Conservation (phyloP, 2,329 filamentous ascomycete genomes). For the Triangularia verruculosa region DNA sequence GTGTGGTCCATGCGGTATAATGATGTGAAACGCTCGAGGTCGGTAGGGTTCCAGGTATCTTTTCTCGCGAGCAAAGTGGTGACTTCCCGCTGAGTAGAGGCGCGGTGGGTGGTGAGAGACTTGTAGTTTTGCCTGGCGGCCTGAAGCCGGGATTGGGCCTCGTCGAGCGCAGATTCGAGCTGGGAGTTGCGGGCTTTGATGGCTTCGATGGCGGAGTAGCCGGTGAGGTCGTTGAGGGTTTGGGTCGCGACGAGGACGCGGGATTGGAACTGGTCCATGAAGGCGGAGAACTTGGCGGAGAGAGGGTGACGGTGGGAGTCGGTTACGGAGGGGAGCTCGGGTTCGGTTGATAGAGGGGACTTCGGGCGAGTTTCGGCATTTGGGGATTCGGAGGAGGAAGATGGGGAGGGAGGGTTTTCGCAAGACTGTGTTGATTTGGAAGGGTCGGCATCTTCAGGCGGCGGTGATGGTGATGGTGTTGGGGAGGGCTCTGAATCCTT, state of each 20-base stretch:
- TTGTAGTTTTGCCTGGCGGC: slow-evolving; percentile 74
- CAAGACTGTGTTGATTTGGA: neutral
- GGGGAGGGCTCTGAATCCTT: neutral
- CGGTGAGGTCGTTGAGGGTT: slow-evolving; percentile 89
- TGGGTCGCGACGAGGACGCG: slow-evolving; percentile 83
- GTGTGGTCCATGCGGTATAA: slow-evolving; percentile 90
- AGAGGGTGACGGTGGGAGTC: slow-evolving; percentile 44
- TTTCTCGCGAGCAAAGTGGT: slow-evolving; percentile 92
- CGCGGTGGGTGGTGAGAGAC: slow-evolving; percentile 76
- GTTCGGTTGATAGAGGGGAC: slow-evolving; percentile 9
- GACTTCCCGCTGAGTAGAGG: slow-evolving; percentile 90
- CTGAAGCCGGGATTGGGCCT: slow-evolving; percentile 64
- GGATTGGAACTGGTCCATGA: slow-evolving; percentile 88
- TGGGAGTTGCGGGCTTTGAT: slow-evolving; percentile 75
- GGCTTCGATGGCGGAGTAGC: slow-evolving; percentile 85
- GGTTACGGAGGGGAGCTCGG: slow-evolving; percentile 43
- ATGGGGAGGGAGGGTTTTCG: slow-evolving; percentile 12
- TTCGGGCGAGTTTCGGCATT: neutral
- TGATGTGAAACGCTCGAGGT: slow-evolving; percentile 91
- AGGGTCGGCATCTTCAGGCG: neutral
- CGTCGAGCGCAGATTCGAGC: slow-evolving; percentile 58
- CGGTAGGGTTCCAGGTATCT: slow-evolving; percentile 80
- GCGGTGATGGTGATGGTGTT: neutral
- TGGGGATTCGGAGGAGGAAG: neutral
- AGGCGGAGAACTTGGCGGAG: slow-evolving; percentile 54